These are phyloP conservation scores for Selaginella tamariscina DNA, from an alignment of 75 land plant species.

Conservation along the genomic window DNA sequence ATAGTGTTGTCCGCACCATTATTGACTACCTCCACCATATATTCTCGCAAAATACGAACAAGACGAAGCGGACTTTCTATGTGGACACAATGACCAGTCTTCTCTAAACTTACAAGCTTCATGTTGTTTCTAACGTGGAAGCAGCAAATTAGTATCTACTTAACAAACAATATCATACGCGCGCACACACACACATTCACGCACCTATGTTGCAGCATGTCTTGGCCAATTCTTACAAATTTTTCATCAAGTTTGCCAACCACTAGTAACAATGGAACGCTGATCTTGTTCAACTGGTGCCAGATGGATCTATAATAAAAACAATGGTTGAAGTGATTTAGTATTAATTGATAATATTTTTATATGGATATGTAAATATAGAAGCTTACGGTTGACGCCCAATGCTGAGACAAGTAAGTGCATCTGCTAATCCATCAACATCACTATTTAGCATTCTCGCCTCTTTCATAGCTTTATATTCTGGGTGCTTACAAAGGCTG, in stretches of 20 bases:
- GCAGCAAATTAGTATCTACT: no score
- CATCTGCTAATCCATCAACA: conserved; percentile 34
- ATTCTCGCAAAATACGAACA: no score
- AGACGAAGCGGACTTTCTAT: no score
- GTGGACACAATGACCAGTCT: no score
- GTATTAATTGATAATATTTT: background rate
- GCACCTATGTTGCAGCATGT: conserved; percentile 50
- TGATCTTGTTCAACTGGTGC: conserved; percentile 41
- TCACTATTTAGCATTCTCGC: conserved; percentile 44
- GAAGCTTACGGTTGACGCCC: conserved; percentile 76
- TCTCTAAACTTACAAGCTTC: no score
- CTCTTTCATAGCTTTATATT: conserved; percentile 31
- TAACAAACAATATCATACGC: no score
- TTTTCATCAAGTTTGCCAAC: conserved; percentile 67
- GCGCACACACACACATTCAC: no score
- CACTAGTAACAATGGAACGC: conserved; percentile 49
- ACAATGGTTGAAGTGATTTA: background rate
- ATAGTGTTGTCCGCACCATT: no score
- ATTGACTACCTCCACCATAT: no score
- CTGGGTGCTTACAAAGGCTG: conserved; percentile 73
- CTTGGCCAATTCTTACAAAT: conserved; percentile 45
- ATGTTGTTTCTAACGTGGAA: no score
- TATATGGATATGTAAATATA: background rate
- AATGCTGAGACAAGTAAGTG: conserved; percentile 43
- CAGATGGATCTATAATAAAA: conserved; percentile 50